Evolutionary conservation across 2,329 filamentous ascomycete species (phyloP).

Genomic region (Colletotrichum magnum): DNA sequence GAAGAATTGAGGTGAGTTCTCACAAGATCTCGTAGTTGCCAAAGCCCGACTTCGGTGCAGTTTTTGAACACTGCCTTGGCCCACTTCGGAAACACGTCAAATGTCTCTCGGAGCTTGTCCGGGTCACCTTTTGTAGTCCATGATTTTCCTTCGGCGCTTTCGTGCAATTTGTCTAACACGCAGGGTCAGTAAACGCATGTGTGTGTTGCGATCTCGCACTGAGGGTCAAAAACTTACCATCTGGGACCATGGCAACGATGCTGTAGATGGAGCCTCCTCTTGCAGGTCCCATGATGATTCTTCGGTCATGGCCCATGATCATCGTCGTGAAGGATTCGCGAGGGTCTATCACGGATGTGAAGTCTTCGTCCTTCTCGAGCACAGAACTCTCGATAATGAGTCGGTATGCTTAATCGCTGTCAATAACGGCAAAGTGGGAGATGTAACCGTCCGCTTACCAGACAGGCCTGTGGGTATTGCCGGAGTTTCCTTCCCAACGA

Average conservation of each 20-base stretch:
- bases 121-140: slow-evolving; percentile 56
- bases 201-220: no score
- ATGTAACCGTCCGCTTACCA: neutral
- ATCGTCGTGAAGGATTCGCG: slow-evolving; percentile 58
- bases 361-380: slow-evolving; percentile 31
- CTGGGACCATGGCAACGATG: slow-evolving; percentile 60
- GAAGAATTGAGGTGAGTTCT: neutral
- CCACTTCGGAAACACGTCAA: slow-evolving; percentile 58
- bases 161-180: slow-evolving; percentile 51
- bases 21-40: slow-evolving; percentile 59
- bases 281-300: slow-evolving; percentile 62
- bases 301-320: slow-evolving; percentile 58
- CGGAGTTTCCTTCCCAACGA: slow-evolving; percentile 40
- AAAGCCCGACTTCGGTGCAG: slow-evolving; percentile 54
- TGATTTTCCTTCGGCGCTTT: slow-evolving; percentile 52
- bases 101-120: slow-evolving; percentile 55
- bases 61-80: slow-evolving; percentile 49
- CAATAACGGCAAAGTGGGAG: neutral
- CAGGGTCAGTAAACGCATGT: neutral
- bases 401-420: slow-evolving; percentile 49
- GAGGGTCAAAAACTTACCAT: slow-evolving; percentile 41
- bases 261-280: slow-evolving; percentile 57
- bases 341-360: slow-evolving; percentile 51
- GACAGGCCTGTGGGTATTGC: slow-evolving; percentile 53
- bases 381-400: slow-evolving; percentile 46